Evolutionary conservation across 1,284 basidiomycete genomes (phyloP), one percentile per base, ranked within the genome.

Genomic region (Tylopilus orsonianus): DNA sequence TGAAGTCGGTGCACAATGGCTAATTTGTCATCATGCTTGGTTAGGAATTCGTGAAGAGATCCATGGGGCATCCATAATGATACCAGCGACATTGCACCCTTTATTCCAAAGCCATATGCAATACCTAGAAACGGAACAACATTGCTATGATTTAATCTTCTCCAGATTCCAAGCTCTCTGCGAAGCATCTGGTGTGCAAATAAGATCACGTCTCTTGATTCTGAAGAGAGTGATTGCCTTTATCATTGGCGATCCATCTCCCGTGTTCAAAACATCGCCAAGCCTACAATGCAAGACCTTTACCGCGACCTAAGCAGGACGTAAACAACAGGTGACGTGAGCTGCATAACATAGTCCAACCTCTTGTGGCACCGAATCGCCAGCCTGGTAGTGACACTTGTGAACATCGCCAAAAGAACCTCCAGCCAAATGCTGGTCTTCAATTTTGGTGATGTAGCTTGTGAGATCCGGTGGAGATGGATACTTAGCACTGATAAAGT

Each of bases 401-500:
- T 19, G 19, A 16, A 32, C 30, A 32, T 32, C 30, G 8, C 30
- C 30, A n/a, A n/a, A 32, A 2, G 30, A 13, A 12, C 30, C 30
- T 16, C 30, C 38, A 22, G 32, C 40, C 13, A 18, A 35, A 52
- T 26, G 38, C n/a, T 29, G 29, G 7, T 43, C 41, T 1, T 27
- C 9, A 0, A 13, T 8, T 32, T 24, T 46, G 34, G 14, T 8
- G 16, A 55, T 44, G 12, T 42, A 12, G 8, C 5, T 32, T 9
- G 53, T 56, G 18, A 49, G 46, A 29, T 52, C 50, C 7, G 13
- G 41, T 7, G 39, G 43, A 13, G 12, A 20, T 5, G 34, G 34
- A 5, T 2, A 16, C 16, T 34, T 6, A 13, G 33, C 16, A 34
- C 33, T 34, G 26, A 26, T 5, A 26, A 26, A 26, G n/a, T n/a